These are phyloP conservation scores for Tubosaeta brunneosetosa DNA, from an alignment of 768 basidiomycete species.

Conservation along the genomic window DNA sequence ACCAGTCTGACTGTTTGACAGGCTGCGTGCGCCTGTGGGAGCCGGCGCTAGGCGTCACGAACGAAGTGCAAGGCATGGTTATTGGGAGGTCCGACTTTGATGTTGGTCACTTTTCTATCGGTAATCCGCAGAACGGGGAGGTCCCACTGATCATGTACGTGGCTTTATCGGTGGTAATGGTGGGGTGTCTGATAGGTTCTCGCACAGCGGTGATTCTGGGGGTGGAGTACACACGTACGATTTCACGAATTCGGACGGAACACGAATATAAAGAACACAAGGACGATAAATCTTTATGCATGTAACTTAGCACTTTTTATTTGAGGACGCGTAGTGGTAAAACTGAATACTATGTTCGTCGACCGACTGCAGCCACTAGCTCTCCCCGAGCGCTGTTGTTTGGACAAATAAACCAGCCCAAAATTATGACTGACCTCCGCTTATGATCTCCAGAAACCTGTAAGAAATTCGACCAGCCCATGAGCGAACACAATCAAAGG, in stretches of 20 bases:
- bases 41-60: slow-evolving; percentile 37
- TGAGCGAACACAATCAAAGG: slow-evolving; percentile 23
- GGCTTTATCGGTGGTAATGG: background rate
- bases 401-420: slow-evolving; percentile 29
- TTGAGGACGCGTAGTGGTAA: background rate
- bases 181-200: slow-evolving; percentile 18
- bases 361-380: background rate
- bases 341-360: background rate
- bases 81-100: slow-evolving; percentile 55
- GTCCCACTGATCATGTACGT: slow-evolving; percentile 60
- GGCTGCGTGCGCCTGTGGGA: slow-evolving; percentile 74
- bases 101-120: slow-evolving; percentile 54
- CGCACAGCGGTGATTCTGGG: slow-evolving; percentile 44
- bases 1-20: background rate
- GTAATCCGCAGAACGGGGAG: slow-evolving; percentile 49
- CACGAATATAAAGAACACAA: slow-evolving; percentile 8
- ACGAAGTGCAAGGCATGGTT: slow-evolving; percentile 41
- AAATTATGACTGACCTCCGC: slow-evolving; percentile 11
- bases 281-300: slow-evolving; percentile 3
- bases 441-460: slow-evolving; percentile 9
- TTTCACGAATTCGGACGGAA: slow-evolving; percentile 20
- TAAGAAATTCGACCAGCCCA: slow-evolving; percentile 17
- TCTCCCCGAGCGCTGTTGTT: slow-evolving; percentile 14
- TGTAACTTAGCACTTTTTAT: slow-evolving; percentile 6
- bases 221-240: slow-evolving; percentile 48